Percentiles rank a stretch among this genome's conserved stretches.
Evolutionary conservation across 441 rosid genomes (phyloP).

Genomic region (Brassica balearica): DNA sequence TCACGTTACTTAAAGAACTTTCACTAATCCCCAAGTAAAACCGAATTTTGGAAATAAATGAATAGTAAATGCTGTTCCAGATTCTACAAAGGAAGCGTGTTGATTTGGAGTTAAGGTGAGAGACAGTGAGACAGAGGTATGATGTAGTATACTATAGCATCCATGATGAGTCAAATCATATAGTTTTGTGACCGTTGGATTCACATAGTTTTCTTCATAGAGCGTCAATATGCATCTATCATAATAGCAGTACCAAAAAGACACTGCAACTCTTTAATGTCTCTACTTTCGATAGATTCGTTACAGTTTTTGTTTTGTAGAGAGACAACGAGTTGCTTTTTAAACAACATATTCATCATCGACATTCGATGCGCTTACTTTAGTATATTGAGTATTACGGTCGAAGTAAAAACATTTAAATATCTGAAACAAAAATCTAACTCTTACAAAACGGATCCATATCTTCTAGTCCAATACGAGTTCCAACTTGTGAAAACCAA

Average conservation of each 20-base stretch:
- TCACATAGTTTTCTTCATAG: background rate
- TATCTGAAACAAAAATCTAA: too few relatives aligned
- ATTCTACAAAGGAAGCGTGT: constrained; percentile 41
- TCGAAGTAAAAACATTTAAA: too few relatives aligned
- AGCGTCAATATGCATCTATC: constrained; percentile 15
- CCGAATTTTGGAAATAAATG: background rate
- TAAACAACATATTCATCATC: too few relatives aligned
- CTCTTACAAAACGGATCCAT: background rate
- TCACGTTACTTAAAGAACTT: background rate
- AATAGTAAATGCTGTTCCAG: background rate
- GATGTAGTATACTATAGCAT: constrained; percentile 9
- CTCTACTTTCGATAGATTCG: background rate
- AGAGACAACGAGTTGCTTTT: too few relatives aligned
- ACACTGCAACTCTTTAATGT: constrained; percentile 27
- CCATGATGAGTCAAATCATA: constrained; percentile 5
- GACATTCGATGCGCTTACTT: too few relatives aligned
- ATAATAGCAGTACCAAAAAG: constrained; percentile 4
- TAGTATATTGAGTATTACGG: too few relatives aligned
- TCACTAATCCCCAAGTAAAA: background rate
- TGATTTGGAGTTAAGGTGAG: constrained; percentile 20
- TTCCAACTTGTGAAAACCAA: background rate
- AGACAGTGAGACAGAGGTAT: constrained; percentile 17
- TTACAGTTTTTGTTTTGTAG: too few relatives aligned
- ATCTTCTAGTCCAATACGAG: background rate
- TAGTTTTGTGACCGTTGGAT: constrained; percentile 33